Evolutionary conservation across 2,329 filamentous ascomycete species (phyloP).

Genomic region (Exophiala sp.): DNA sequence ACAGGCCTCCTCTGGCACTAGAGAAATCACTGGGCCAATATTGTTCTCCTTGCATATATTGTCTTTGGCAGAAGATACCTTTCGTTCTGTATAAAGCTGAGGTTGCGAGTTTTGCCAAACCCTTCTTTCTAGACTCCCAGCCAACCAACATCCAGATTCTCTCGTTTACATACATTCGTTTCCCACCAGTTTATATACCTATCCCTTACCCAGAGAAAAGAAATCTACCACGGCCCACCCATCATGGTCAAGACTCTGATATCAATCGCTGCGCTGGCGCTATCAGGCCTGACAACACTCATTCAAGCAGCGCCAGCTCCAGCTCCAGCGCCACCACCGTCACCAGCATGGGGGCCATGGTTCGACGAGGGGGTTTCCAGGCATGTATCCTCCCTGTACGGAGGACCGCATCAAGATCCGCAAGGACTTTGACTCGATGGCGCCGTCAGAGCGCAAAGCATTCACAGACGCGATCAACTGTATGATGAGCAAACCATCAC

Average conservation of each 20-base stretch:
- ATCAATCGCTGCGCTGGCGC: conserved; percentile 16
- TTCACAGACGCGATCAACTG: conserved; percentile 40
- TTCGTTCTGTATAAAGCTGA: neutral
- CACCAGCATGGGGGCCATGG: conserved; percentile 8
- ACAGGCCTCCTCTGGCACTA: neutral
- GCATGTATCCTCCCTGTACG: conserved; percentile 22
- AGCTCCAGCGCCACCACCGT: conserved; percentile 4
- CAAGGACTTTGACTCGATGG: conserved; percentile 27
- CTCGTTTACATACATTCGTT: neutral
- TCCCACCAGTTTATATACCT: neutral
- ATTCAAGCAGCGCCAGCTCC: conserved; percentile 10
- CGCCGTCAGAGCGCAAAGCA: conserved; percentile 27
- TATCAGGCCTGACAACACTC: conserved; percentile 13
- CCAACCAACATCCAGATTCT: neutral
- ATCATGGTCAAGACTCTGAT: conserved; percentile 21
- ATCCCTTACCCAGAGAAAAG: neutral
- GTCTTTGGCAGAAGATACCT: neutral
- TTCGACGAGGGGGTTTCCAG: conserved; percentile 2
- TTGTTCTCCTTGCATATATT: neutral
- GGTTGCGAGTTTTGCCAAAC: neutral
- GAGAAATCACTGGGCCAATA: neutral
- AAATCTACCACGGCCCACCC: neutral
- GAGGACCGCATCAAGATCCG: conserved; percentile 24
- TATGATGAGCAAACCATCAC: conserved; percentile 33
- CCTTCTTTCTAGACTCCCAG: neutral